Conservation (phyloP, 805 yeast genomes). For the Blastobotrys mokoenaii region DNA sequence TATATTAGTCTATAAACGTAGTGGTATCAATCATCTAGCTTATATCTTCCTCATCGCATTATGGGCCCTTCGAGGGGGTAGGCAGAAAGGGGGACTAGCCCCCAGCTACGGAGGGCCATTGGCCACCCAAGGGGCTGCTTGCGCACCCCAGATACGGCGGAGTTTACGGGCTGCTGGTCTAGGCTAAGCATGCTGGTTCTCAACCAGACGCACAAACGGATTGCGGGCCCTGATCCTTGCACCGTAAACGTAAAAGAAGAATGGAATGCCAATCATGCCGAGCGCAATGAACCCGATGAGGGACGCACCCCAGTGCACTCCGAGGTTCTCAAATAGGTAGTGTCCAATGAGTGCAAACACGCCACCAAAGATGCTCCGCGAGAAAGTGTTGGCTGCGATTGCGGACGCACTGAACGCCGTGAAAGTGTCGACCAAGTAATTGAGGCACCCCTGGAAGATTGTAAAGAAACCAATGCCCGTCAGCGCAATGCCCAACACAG, state of each 20-base stretch:
- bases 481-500: slow-evolving; percentile 46
- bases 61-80: background rate
- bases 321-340: slow-evolving; percentile 42
- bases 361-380: slow-evolving; percentile 52
- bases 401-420: slow-evolving; percentile 54
- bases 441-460: slow-evolving; percentile 51
- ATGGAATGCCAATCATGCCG: slow-evolving; percentile 48
- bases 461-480: slow-evolving; percentile 47
- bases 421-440: slow-evolving; percentile 55
- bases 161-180: too few relatives aligned
- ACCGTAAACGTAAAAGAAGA: slow-evolving; percentile 45
- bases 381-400: slow-evolving; percentile 53
- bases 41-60: background rate
- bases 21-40: too few relatives aligned
- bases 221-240: slow-evolving; percentile 28
- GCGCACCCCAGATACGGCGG: too few relatives aligned
- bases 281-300: slow-evolving; percentile 43
- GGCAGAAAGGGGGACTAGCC: too few relatives aligned
- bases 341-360: slow-evolving; percentile 52
- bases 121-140: too few relatives aligned
- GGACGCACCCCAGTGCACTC: slow-evolving; percentile 48
- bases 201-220: slow-evolving; percentile 18
- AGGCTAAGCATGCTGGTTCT: background rate
- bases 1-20: too few relatives aligned
- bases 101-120: too few relatives aligned